These are phyloP conservation scores for Bjerkandera adusta DNA, from an alignment of 1,284 basidiomycete genomes.

Conservation along the genomic window DNA sequence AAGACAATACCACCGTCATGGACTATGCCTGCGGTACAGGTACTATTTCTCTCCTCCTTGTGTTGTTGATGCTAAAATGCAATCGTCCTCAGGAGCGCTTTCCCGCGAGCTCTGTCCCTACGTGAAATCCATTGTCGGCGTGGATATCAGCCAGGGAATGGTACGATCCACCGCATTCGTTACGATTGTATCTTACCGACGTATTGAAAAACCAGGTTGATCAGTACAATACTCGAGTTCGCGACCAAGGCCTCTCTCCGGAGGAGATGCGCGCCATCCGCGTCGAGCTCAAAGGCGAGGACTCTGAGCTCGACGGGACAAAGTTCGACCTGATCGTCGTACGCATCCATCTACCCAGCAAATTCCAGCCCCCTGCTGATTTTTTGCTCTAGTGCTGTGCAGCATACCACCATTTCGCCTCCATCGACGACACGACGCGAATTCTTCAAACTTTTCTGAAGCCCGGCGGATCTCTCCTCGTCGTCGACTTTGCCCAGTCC, in stretches of 20 bases:
- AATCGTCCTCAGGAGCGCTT: conserved; percentile 44
- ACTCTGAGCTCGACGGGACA: conserved; percentile 45
- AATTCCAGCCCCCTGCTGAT: too few relatives aligned
- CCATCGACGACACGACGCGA: conserved; percentile 48
- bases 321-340: conserved; percentile 66
- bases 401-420: conserved; percentile 67
- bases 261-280: conserved; percentile 64
- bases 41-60: too few relatives aligned
- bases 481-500: conserved; percentile 49
- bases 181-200: background rate
- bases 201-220: conserved; percentile 35
- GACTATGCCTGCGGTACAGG: conserved; percentile 75
- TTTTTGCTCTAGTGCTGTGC: conserved; percentile 49
- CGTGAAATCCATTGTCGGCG: conserved; percentile 58
- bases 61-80: background rate
- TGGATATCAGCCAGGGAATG: conserved; percentile 66
- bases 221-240: conserved; percentile 52
- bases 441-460: conserved; percentile 54
- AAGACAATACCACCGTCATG: conserved; percentile 53
- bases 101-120: conserved; percentile 53
- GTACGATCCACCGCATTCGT: conserved; percentile 4
- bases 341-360: conserved; percentile 20
- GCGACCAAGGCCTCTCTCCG: conserved; percentile 52
- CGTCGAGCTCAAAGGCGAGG: conserved; percentile 42
- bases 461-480: conserved; percentile 57